These are phyloP conservation scores for Ophiorrhiza pumila DNA, from an alignment of 257 asterid species.

Conservation along the genomic window DNA sequence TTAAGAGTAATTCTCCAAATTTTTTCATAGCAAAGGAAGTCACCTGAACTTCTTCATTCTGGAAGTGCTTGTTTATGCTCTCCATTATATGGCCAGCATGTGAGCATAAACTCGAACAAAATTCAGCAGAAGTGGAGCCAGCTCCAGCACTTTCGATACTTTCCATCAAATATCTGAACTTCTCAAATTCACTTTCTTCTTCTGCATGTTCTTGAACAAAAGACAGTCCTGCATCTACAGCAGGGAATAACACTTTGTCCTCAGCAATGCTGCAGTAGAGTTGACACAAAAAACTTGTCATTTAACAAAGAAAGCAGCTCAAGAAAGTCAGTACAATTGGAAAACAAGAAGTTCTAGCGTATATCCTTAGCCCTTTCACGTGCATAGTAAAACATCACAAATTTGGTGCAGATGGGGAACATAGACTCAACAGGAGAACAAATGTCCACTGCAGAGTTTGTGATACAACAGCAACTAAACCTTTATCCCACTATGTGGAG, in stretches of 20 bases:
- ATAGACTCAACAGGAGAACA: background rate
- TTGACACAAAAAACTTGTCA: conserved; percentile 2
- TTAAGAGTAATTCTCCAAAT: conserved; percentile 5
- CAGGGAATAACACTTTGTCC: conserved; percentile 96
- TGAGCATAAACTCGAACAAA: conserved; percentile 74
- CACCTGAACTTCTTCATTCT: conserved; percentile 89
- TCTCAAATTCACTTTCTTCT: conserved; percentile 91
- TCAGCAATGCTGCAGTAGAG: conserved; percentile 86
- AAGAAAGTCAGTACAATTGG: conserved; percentile 10
- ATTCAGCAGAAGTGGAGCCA: conserved; percentile 72
- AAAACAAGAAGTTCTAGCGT: background rate
- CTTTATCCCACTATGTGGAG: too few species aligned
- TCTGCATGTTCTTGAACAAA: conserved; percentile 94
- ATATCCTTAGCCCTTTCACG: background rate
- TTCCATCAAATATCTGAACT: conserved; percentile 81
- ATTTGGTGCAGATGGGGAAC: background rate
- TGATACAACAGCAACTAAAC: too few species aligned
- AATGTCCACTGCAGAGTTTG: background rate
- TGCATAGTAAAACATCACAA: background rate
- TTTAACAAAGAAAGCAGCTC: conserved; percentile 14
- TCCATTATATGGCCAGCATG: conserved; percentile 94
- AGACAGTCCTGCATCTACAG: conserved; percentile 80
- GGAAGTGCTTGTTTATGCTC: conserved; percentile 74
- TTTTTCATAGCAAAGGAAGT: conserved; percentile 11
- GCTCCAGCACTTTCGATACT: conserved; percentile 86